phyloP scores from a whole-genome alignment of 495 filamentous ascomycete species.

The Pseudomonodictys pantanalensis region DNA sequence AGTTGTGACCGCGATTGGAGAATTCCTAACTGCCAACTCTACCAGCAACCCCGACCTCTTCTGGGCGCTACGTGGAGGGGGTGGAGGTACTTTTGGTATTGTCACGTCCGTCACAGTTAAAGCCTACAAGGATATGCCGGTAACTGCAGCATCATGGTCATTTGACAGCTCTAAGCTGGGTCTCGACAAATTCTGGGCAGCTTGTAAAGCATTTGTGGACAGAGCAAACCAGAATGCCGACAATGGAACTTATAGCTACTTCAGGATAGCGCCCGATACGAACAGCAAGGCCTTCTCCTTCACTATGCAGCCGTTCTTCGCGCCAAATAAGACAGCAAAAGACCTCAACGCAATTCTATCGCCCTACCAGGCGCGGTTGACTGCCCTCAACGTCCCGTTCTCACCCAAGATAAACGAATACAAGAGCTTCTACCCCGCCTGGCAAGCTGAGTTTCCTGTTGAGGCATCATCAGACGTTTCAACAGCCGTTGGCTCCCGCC shows the following conservation, averaged over 20 bases:
- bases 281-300: constrained; percentile 12
- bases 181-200: constrained; percentile 21
- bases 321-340: constrained; percentile 18
- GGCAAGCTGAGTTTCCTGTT: constrained; percentile 26
- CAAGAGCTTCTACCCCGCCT: constrained; percentile 28
- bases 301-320: constrained; percentile 24
- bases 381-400: constrained; percentile 21
- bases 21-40: constrained; percentile 22
- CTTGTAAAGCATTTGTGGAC: constrained; percentile 14
- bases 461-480: constrained; percentile 16
- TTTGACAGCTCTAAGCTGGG: constrained; percentile 17
- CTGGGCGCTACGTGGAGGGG: constrained; percentile 28
- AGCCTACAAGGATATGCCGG: constrained; percentile 21
- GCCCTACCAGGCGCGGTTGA: constrained; percentile 10
- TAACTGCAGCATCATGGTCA: constrained; percentile 16
- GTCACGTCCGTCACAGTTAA: constrained; percentile 27
- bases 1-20: constrained; percentile 16
- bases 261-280: constrained; percentile 1
- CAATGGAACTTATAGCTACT: constrained; percentile 21
- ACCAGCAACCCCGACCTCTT: constrained; percentile 23
- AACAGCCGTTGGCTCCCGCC: constrained; percentile 21
- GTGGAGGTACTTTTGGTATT: constrained; percentile 27
- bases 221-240: constrained; percentile 4
- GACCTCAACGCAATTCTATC: constrained; percentile 3
- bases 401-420: constrained; percentile 27